These are phyloP conservation scores for Metschnikowia lachancei DNA, from an alignment of 805 yeast species.

Conservation along the genomic window DNA sequence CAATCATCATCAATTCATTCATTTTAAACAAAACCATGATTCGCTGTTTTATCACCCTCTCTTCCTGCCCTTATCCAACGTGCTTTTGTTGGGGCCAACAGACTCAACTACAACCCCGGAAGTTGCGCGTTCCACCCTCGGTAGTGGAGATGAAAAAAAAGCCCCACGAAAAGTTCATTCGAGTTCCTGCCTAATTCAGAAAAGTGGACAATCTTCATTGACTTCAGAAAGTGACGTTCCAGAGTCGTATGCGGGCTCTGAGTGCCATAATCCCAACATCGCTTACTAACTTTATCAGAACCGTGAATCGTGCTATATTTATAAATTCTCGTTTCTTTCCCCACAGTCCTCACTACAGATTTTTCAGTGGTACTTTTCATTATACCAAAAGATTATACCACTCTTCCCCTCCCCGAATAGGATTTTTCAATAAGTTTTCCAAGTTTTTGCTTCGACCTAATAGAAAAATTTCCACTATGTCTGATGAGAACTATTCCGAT, in stretches of 20 bases:
- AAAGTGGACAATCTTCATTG: not conserved
- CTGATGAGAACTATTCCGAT: conserved; percentile 17
- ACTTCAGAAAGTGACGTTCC: not conserved
- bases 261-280: conserved; percentile 2
- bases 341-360: conserved; percentile 8
- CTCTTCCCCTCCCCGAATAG: conserved; percentile 1
- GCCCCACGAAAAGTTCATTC: conserved; percentile 1
- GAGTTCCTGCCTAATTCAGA: not conserved
- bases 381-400: conserved; percentile 1
- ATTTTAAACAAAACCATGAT: not conserved
- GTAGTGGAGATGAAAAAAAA: not conserved
- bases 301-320: conserved; percentile 11
- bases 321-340: conserved; percentile 7
- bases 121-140: conserved; percentile 13
- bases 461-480: conserved; percentile 13
- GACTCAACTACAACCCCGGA: conserved; percentile 6
- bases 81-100: conserved; percentile 9
- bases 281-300: conserved; percentile 10
- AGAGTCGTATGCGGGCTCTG: conserved; percentile 11
- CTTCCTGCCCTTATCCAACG: not conserved
- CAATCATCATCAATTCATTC: not conserved
- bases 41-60: not conserved
- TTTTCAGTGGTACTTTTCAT: conserved; percentile 2
- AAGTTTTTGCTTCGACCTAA: conserved; percentile 1
- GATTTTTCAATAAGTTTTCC: not conserved